Evolutionary conservation across 2,329 filamentous ascomycete species (phyloP).

Genomic region (Diaporthe sp.): DNA sequence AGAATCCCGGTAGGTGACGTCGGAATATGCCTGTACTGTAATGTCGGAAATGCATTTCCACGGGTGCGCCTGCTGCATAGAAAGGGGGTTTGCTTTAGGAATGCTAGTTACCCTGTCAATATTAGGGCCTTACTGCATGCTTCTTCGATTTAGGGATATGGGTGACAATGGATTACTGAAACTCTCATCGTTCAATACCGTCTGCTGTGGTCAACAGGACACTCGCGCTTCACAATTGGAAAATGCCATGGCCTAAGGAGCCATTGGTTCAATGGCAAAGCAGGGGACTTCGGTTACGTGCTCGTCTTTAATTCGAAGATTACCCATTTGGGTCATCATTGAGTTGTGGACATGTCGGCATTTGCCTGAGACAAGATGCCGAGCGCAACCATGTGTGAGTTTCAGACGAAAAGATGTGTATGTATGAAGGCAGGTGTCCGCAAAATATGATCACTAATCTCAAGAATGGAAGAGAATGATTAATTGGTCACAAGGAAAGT

Average conservation of each 20-base stretch:
- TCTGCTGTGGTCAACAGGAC: not conserved
- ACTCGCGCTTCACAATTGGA: not conserved
- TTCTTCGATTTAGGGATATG: not conserved
- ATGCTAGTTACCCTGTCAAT: not conserved
- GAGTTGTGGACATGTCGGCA: not conserved
- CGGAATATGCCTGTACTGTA: too few species aligned
- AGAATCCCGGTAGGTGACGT: not conserved
- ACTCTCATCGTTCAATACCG: not conserved
- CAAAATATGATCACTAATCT: not conserved
- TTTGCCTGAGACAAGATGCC: not conserved
- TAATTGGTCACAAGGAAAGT: not conserved
- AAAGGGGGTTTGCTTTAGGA: fast-evolving
- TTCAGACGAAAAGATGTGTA: not conserved
- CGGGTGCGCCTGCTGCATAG: not conserved
- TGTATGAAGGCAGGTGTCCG: not conserved
- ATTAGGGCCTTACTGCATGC: not conserved
- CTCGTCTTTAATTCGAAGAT: not conserved
- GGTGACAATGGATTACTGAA: not conserved
- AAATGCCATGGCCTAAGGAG: not conserved
- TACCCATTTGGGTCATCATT: not conserved
- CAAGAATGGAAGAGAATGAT: not conserved
- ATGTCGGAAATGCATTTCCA: not conserved
- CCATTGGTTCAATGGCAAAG: not conserved
- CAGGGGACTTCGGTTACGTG: not conserved
- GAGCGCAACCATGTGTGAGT: not conserved